Evolutionary conservation across 306 rosid species (phyloP).

Genomic region (Delonix regia): DNA sequence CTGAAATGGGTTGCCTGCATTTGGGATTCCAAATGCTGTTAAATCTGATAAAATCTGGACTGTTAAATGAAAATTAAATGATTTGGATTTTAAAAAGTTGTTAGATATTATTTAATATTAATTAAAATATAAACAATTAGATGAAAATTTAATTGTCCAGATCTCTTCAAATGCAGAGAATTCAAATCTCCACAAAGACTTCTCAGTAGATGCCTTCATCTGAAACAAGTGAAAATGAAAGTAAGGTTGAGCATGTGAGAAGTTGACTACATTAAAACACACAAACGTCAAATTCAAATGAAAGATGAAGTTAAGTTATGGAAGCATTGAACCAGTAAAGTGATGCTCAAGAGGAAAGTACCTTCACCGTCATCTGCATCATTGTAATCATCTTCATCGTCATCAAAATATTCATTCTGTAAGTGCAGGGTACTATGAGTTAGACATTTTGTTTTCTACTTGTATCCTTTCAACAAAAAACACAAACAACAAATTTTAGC

Average conservation of each 20-base stretch:
- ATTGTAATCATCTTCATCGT: constrained; percentile 59
- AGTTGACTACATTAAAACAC: constrained; percentile 10
- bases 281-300: constrained; percentile 5
- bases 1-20: too few species aligned
- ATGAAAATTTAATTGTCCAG: too few species aligned
- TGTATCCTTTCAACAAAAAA: constrained; percentile 11
- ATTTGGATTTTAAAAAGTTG: too few species aligned
- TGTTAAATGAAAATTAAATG: too few species aligned
- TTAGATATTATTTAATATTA: too few species aligned
- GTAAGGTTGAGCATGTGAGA: constrained; percentile 2
- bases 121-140: too few species aligned
- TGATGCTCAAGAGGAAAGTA: constrained; percentile 30
- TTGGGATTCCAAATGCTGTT: too few species aligned
- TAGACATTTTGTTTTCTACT: not conserved
- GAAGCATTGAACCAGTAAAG: constrained; percentile 22
- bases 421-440: constrained; percentile 35
- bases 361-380: constrained; percentile 45
- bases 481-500: not conserved
- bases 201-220: constrained; percentile 43
- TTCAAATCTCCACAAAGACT: not conserved
- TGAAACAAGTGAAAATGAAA: constrained; percentile 36
- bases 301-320: not conserved
- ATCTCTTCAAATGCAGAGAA: too few species aligned
- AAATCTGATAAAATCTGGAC: too few species aligned
- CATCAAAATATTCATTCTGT: constrained; percentile 49